Percentiles rank a stretch among this genome's conserved stretches.
phyloP scores from a whole-genome alignment of 805 yeast genomes.

The Saccharomycopsis oosterbeekiorum region DNA sequence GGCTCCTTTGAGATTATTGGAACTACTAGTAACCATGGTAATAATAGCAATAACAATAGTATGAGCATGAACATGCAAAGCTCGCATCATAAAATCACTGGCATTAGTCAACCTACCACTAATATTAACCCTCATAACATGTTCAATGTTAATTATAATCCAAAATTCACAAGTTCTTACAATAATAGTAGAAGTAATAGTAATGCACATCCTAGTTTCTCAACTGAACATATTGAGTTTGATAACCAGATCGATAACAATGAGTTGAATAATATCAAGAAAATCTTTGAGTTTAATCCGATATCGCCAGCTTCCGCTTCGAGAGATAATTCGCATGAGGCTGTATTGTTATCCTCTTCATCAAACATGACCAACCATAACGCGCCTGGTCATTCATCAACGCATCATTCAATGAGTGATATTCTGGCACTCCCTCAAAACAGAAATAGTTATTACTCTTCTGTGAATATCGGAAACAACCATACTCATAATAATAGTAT shows the following conservation, averaged over 20 bases:
- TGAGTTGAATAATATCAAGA: conserved; percentile 8
- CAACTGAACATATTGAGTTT: not conserved
- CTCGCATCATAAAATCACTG: not conserved
- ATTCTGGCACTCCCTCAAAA: not conserved
- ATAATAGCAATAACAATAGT: not conserved
- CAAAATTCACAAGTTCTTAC: not conserved
- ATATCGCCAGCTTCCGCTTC: not conserved
- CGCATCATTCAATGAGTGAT: not conserved
- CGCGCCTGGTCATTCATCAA: not conserved
- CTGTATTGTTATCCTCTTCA: not conserved
- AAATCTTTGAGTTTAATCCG: conserved; percentile 11
- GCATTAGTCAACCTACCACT: not conserved
- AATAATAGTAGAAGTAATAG: not conserved
- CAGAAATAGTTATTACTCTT: not conserved
- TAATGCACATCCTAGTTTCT: not conserved
- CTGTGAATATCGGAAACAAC: not conserved
- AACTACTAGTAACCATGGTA: not conserved
- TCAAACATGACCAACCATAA: not conserved
- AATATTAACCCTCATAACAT: not conserved
- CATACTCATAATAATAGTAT: not conserved
- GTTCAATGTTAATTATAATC: not conserved
- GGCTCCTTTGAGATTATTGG: not conserved
- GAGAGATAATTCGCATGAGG: not conserved
- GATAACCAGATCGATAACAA: not conserved
- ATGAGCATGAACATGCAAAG: not conserved